Base-by-base conservation (phyloP, 345 rosid species). In the Citrus glauca region DNA sequence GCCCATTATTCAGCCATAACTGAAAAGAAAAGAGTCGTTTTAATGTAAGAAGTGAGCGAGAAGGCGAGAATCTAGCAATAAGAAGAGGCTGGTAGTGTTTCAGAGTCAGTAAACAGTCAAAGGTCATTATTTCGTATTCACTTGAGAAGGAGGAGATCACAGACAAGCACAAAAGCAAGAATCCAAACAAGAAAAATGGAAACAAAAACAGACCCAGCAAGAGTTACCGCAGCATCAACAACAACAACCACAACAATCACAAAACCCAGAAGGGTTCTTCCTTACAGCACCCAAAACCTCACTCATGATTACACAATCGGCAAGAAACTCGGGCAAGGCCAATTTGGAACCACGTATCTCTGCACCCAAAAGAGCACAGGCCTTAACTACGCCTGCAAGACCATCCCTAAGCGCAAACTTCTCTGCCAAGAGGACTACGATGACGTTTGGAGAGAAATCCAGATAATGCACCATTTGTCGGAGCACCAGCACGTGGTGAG, bases 381-480 rank as follows among this genome's bases (percentile, higher is more conserved):
- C 55, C 81, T 68, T 16, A 74, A 72, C 56, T 92, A 79, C 22
- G 97, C 97, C 72, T 93, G 97, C 90, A 93, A 93, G 82, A 78
- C 97, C 40, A 91, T 93, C 84, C 90, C 97, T 14, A 93, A 91
- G 75, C 82, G 94, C 67, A 93, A 91, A 83, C 94, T 93, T 57
- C 32, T 93, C 69, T 89, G 91, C 53, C 87, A 84, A 28, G 94
- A 93, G 59, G 97, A 93, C 60, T 90, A 86, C 66, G 94, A 93
- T 6, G 95, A 93, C 66, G 97, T 91, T 75, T 82, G 90, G 91
- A 88, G 93, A 55, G 97, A 93, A 87, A 91, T 93, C 84, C 97
- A 91, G 87, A 93, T 93, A 86, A 89, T 93, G 94, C 97, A 93
- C 84, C 97, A 93, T 53, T 77, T 93, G 32, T 90, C 95, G 0